Percentiles rank a stretch among this genome's conserved stretches.
Evolutionary conservation across 2,329 filamentous ascomycete genomes (phyloP).

Genomic region (Periconia macrospinosa): DNA sequence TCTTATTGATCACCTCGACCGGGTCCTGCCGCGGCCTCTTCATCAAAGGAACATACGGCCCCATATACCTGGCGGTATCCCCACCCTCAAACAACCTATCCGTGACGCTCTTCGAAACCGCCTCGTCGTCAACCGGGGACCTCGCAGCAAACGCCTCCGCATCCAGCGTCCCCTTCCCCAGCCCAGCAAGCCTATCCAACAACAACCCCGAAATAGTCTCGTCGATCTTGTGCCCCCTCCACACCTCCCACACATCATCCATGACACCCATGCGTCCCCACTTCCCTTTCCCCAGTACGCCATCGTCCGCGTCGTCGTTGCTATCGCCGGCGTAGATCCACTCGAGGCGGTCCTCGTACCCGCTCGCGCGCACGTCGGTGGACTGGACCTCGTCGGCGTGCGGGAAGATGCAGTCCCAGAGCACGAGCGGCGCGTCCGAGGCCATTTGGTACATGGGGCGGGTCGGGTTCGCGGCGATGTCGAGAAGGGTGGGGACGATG

Average conservation of each 20-base stretch:
- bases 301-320: constrained; percentile 15
- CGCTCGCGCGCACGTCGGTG: constrained; percentile 40
- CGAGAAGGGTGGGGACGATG: constrained; percentile 73
- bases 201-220: constrained; percentile 79
- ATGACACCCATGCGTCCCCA: constrained; percentile 40
- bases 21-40: constrained; percentile 59
- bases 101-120: constrained; percentile 33
- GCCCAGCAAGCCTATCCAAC: constrained; percentile 61
- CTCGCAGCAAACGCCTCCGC: constrained; percentile 7
- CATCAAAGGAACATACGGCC: constrained; percentile 61
- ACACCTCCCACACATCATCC: constrained; percentile 73
- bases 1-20: constrained; percentile 64
- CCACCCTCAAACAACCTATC: constrained; percentile 63
- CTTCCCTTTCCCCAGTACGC: constrained; percentile 28
- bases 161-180: constrained; percentile 38
- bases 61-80: constrained; percentile 55
- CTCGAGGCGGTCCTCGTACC: constrained; percentile 62
- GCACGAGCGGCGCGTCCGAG: constrained; percentile 81
- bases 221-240: constrained; percentile 85
- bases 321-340: constrained; percentile 83
- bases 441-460: constrained; percentile 90
- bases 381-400: constrained; percentile 42
- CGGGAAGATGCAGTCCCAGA: constrained; percentile 95
- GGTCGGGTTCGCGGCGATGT: constrained; percentile 70
- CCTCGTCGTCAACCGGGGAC: too few species aligned